Evolutionary conservation across 2,329 filamentous ascomycete species (phyloP).

Genomic region (Ophiostoma tasmaniense): DNA sequence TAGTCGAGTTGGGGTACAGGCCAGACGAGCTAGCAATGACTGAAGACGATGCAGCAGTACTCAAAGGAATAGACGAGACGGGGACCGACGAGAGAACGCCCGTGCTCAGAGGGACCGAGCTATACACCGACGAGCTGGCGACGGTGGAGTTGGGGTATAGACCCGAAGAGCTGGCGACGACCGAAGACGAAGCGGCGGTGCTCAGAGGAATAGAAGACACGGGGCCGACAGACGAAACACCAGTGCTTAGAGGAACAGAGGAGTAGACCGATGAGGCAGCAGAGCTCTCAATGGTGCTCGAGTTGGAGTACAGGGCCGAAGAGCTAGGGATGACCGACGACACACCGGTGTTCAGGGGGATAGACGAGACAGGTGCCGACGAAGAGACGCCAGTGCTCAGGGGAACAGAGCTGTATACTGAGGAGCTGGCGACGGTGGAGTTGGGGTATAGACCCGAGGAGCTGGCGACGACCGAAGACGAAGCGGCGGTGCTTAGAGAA

Average conservation of each 20-base stretch:
- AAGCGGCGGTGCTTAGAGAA: background rate
- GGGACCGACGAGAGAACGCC: background rate
- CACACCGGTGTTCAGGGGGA: background rate
- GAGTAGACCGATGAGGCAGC: background rate
- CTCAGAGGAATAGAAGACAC: background rate
- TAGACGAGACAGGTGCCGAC: background rate
- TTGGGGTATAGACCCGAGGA: background rate
- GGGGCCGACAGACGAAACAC: background rate
- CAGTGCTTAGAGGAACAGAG: background rate
- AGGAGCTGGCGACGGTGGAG: background rate
- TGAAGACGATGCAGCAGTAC: background rate
- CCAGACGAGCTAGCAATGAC: background rate
- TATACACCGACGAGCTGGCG: background rate
- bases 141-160: background rate
- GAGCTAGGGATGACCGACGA: background rate
- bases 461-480: background rate
- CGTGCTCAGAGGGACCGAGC: background rate
- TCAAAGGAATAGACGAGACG: background rate
- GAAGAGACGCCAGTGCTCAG: background rate
- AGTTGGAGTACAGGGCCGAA: background rate
- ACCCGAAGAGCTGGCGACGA: background rate
- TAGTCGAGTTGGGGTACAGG: background rate
- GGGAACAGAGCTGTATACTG: background rate
- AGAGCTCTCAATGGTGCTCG: background rate
- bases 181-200: background rate